Percentiles rank a stretch among this genome's conserved stretches.
Evolutionary conservation across 2,329 filamentous ascomycete genomes (phyloP).

Genomic region (Ascosphaera aggregata): DNA sequence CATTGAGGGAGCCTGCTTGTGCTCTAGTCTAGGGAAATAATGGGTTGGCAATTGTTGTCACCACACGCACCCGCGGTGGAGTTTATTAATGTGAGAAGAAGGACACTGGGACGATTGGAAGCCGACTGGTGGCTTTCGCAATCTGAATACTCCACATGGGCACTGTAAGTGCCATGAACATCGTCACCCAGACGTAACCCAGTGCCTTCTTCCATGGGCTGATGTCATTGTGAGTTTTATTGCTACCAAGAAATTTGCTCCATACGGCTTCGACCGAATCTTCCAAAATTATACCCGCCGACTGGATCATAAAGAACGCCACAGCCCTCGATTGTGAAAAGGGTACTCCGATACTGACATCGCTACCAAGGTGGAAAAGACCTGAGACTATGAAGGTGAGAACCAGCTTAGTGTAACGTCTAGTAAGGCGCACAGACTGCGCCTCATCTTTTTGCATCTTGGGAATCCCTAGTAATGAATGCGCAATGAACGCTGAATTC

Average conservation of each 20-base stretch:
- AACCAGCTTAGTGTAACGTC: conserved; percentile 2
- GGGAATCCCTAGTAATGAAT: conserved; percentile 1
- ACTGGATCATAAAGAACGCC: conserved; percentile 3
- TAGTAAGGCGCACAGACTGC: not conserved
- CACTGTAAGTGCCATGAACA: conserved; percentile 1
- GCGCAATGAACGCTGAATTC: not conserved
- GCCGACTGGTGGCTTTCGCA: not conserved
- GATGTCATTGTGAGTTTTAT: not conserved
- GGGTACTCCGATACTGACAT: conserved; percentile 2
- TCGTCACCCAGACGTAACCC: conserved; percentile 3
- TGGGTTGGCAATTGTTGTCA: too few relatives aligned
- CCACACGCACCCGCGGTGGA: not conserved
- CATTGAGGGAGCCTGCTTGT: too few relatives aligned
- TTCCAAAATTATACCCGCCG: conserved; percentile 3
- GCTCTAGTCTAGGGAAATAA: too few relatives aligned
- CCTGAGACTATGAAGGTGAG: conserved; percentile 3
- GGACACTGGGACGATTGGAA: not conserved
- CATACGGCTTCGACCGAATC: conserved; percentile 2
- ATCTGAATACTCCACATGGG: not conserved
- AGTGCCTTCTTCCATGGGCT: conserved; percentile 1
- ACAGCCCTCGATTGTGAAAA: conserved; percentile 2
- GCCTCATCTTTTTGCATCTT: not conserved
- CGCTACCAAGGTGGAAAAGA: conserved; percentile 3
- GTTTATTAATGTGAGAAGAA: not conserved
- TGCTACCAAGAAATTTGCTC: not conserved